Percentiles rank a stretch among this genome's conserved stretches.
These are phyloP conservation scores for Podaxis sp. DNA, from an alignment of 768 basidiomycete species.

Conservation along the genomic window DNA sequence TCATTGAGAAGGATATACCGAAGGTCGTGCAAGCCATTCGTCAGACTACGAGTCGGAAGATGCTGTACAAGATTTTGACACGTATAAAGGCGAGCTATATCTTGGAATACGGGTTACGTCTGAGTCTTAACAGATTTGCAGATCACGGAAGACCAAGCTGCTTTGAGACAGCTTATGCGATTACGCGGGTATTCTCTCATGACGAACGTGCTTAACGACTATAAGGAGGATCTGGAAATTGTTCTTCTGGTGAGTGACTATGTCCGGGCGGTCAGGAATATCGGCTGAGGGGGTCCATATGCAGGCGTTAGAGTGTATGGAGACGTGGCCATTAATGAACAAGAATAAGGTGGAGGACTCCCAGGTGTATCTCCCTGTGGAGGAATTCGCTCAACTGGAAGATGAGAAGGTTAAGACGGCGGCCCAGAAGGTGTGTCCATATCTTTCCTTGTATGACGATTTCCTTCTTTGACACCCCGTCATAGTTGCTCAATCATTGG, in stretches of 20 bases:
- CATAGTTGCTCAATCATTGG: constrained; percentile 81
- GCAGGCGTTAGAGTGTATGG: constrained; percentile 67
- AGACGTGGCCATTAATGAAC: constrained; percentile 77
- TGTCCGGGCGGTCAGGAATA: constrained; percentile 41
- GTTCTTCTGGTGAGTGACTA: constrained; percentile 57
- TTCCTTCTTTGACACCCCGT: neutral
- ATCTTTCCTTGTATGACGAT: neutral
- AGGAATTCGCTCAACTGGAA: constrained; percentile 49
- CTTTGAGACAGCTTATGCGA: constrained; percentile 84
- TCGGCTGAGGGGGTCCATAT: neutral
- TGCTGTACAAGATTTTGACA: constrained; percentile 79
- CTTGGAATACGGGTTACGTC: neutral
- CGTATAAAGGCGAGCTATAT: constrained; percentile 67
- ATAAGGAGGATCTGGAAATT: constrained; percentile 68
- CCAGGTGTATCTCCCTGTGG: constrained; percentile 62
- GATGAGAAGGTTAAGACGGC: constrained; percentile 55
- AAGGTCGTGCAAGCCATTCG: constrained; percentile 91
- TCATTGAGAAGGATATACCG: constrained; percentile 78
- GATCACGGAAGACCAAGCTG: constrained; percentile 83
- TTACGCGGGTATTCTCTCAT: constrained; percentile 92
- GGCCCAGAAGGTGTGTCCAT: constrained; percentile 60
- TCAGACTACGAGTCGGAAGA: constrained; percentile 80
- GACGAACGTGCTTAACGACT: constrained; percentile 83
- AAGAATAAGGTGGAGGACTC: constrained; percentile 92
- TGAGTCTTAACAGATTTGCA: constrained; percentile 28